phyloP scores from a whole-genome alignment of 1,139 yeast species.

The Candida labiduridarum region DNA sequence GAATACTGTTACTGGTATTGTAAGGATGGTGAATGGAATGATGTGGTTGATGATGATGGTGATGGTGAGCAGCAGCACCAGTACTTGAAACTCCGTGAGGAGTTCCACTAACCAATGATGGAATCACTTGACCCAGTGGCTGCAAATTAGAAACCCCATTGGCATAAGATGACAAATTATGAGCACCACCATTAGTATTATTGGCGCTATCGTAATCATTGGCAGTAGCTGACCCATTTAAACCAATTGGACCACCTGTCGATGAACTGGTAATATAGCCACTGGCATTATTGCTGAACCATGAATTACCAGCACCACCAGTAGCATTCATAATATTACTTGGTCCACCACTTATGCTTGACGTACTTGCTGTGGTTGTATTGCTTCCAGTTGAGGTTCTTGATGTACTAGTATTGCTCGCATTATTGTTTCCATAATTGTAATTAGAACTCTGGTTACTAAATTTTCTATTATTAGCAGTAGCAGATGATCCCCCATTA shows the following conservation, averaged over 20 bases:
- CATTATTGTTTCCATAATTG: slow-evolving; percentile 4
- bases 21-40: slow-evolving; percentile 5
- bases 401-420: slow-evolving; percentile 6
- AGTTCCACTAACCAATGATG: neutral
- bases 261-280: slow-evolving; percentile 11
- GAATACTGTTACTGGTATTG: neutral
- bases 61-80: slow-evolving; percentile 1
- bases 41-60: slow-evolving; percentile 5
- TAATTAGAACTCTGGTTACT: neutral
- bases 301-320: neutral
- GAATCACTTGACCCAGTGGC: slow-evolving; percentile 1
- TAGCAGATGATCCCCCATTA: slow-evolving; percentile 2
- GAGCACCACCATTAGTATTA: slow-evolving; percentile 4
- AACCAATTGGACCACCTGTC: neutral
- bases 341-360: slow-evolving; percentile 11
- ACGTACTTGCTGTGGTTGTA: slow-evolving; percentile 5
- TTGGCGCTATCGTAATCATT: slow-evolving; percentile 4
- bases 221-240: neutral
- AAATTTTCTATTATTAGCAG: slow-evolving; percentile 2
- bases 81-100: neutral
- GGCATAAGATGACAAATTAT: neutral
- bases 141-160: neutral
- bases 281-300: slow-evolving; percentile 2
- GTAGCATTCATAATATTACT: neutral
- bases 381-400: slow-evolving; percentile 2